Evolutionary conservation across 768 basidiomycete species (phyloP), one percentile per base, ranked within the genome.

Genomic region (Boletus edulis): DNA sequence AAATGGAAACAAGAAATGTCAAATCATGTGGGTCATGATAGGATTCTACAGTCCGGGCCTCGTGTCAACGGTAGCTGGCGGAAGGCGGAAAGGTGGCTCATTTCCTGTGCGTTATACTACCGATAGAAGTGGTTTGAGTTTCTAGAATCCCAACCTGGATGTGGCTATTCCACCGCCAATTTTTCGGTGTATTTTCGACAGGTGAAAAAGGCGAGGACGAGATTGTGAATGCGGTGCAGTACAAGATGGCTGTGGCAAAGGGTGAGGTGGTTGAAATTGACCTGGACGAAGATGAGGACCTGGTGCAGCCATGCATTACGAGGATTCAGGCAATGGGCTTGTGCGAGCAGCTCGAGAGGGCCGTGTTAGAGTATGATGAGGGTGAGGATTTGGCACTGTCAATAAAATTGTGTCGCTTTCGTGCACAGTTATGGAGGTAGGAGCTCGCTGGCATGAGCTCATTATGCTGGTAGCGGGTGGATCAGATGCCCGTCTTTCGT

Each of bases 1-100:
- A 35, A 63, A 55, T 60, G 50, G 62, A 55, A 60, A 54, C 18
- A 35, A 38, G 35, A 5, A 27, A 27, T 27, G 27, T 29, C 27
- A 47, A 17, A 4, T 35, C 29, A 22, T 5, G 15, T 17, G 45
- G 32, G 18, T 29, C n/a, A 10, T 18, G 35, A 49, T 57, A 49
- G 38, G 17, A 57, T 32, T 46, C 51, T 41, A 42, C 24, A 11
- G 49, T 46, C 39, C 39, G 14, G 14, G 12, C 43, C 11, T 18
- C 52, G 7, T 44, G 45, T 13, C 35, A 27, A 46, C 39, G 8
- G 39, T n/a, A 7, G 43, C 29, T 22, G 47, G 47, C 10, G n/a
- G 14, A 14, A 61, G 47, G 47, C 10, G n/a, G 14, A 14, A 61
- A 56, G 24, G 40, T 34, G 41, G 31, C 2, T 4, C 10, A 20